A percentile compares a stretch with the other conserved stretches of the same genome.
Evolutionary conservation across 140 eudicot species (phyloP).

Genomic region (Stevia rebaudiana): DNA sequence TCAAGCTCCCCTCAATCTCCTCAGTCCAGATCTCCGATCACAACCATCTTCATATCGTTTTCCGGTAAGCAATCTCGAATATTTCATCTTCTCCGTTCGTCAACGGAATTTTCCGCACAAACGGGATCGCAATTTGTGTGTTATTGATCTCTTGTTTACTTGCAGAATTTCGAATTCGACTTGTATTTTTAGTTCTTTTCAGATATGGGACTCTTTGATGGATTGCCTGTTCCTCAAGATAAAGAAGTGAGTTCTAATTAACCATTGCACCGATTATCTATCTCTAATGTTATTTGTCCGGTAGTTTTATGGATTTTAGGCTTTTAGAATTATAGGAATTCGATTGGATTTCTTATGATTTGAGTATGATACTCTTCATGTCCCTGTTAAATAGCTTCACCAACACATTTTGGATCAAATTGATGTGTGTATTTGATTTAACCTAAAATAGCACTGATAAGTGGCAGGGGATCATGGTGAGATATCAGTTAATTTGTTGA

Average conservation of each 20-base stretch:
- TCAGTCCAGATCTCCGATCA: constrained; percentile 38
- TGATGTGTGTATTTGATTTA: background rate
- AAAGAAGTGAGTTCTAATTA: constrained; percentile 49
- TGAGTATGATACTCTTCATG: background rate
- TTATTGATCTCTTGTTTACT: constrained; percentile 24
- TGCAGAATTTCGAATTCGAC: constrained; percentile 30
- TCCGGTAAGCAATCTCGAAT: constrained; percentile 23
- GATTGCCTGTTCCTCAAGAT: constrained; percentile 79
- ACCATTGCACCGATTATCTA: background rate
- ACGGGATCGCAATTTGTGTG: constrained; percentile 6
- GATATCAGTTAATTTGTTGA: background rate
- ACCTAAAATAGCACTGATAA: background rate
- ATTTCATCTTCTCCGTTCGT: constrained; percentile 9
- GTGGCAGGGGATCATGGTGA: background rate
- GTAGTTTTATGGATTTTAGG: constrained; percentile 6
- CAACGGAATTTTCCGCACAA: background rate
- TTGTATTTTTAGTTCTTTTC: constrained; percentile 4
- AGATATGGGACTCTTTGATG: constrained; percentile 91
- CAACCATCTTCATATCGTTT: constrained; percentile 10
- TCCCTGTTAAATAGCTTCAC: background rate
- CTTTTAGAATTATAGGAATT: constrained; percentile 5
- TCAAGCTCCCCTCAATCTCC: constrained; percentile 10
- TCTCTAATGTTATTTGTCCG: background rate
- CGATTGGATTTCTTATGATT: background rate
- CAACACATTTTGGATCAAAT: background rate